Evolutionary conservation across 805 yeast species (phyloP), one percentile per base, ranked within the genome.

Genomic region (Cyberlindnera nakhonratchasimensis): DNA sequence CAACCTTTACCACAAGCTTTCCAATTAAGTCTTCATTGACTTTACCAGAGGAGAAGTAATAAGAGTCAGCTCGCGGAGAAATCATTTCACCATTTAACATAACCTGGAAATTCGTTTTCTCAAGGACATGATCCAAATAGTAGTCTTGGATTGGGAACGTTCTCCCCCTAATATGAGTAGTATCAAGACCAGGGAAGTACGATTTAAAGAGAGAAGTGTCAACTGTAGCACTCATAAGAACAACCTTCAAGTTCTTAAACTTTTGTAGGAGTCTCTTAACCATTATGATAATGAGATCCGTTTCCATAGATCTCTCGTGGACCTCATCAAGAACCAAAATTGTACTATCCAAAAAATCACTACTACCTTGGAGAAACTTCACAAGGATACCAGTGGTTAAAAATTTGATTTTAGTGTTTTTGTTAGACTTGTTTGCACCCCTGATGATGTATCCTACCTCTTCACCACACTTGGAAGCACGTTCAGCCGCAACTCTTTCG

Each of bases 221-320:
- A 32, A 91, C 90, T 1, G 98, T 91, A 4, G 98, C 98, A 58
- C 96, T 85, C 97, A 93, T 91, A 38, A 93, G 69, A 9, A 91
- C 72, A 24, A 91, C 70, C 53, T 79, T 84, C 44, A 90, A 59
- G 1, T 77, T 72, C 37, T 69, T 71, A 33, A 59, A 54, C 34
- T 60, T 66, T 10, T 64, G 56, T 50, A 81, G 54, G 5, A 88
- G 65, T 29, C 72, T 73, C 54, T 86, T 89, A 47, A 91, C 66
- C 36, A 91, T 73, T 39, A 89, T 86, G 39, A 91, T 67, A 29
- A 91, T 68, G 43, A 90, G 80, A 62, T 91, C 98, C 46, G 90
- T 80, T 54, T 91, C 98, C 42, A 90, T 77, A 0, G 96, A 88
- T 51, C 98, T 68, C 63, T 91, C 98, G 61, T 91, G 98, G n/a